Evolutionary conservation across 2,329 filamentous ascomycete species (phyloP), one percentile per base, ranked within the genome.

Genomic region (Moelleriella libera): DNA sequence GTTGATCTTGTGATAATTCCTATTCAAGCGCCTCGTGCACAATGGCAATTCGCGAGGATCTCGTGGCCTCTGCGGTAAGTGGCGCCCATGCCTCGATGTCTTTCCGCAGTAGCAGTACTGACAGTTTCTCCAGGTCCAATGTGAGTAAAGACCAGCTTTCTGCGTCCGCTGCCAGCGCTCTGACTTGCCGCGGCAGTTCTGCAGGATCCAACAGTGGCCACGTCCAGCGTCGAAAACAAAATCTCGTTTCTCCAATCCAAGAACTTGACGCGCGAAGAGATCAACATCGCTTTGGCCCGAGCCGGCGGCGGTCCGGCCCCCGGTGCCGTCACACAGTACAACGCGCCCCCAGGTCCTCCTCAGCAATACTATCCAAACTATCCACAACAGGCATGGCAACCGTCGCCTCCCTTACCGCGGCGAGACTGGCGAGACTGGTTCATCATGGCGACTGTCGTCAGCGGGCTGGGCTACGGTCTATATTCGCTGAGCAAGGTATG

Each of bases 341-440:
- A 72, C 39, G 66, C 76, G 40, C 62, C 70, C 49, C 63, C 63
- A 49, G 58, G 59, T 37, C 61, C 67, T 60, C 58, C 67, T 54
- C 72, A 65, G 51, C 68, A 60, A 50, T 67, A 68, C 60, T 72
- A 66, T 54, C 71, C 67, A 51, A 66, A 68, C 39, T 74, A 74
- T 48, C 66, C 70, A 45, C 72, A 72, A 50, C 68, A 74, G 49
- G 68, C 72, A 54, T 82, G 77, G 77, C 77, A 78, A 57, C 71
- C 70, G 31, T 68, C 76, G 4, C 74, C 74, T 1, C 71, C 75
- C 48, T 67, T 80, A 2, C 88, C 88, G 3, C 82, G 80, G 61
- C 75, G 92, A 59, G 92, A 98, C 67, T 98, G 92, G 92, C 78
- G 94, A 51, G 92, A 98, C 62, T 97, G 88, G 85, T 98, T 98